phyloP scores from a whole-genome alignment of 2,329 filamentous ascomycete genomes.

The Paecilomyces sp. region DNA sequence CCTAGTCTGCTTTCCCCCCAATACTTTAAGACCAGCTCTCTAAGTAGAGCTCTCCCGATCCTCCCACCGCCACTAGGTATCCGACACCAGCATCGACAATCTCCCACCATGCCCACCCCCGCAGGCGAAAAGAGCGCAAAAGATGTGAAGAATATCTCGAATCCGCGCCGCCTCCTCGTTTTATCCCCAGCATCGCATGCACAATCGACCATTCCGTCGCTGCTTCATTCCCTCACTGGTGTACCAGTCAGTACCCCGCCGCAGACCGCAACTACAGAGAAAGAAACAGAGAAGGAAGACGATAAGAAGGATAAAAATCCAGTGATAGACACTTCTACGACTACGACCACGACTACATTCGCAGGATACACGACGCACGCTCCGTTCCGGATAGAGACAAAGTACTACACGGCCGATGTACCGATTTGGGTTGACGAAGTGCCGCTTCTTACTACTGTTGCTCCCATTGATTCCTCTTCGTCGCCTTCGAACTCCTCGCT shows the following conservation, averaged over 20 bases:
- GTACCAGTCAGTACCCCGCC: conserved; percentile 16
- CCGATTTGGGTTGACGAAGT: conserved; percentile 43
- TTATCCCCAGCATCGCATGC: conserved; percentile 31
- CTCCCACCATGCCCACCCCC: conserved; percentile 2
- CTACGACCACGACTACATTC: conserved; percentile 24
- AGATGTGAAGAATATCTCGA: conserved; percentile 19
- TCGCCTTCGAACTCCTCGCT: background rate
- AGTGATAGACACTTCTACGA: background rate
- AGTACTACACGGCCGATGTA: conserved; percentile 38
- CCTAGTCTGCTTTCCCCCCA: background rate
- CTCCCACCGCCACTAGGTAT: background rate
- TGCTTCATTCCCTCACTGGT: conserved; percentile 31
- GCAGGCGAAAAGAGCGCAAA: conserved; percentile 5
- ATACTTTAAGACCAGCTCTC: background rate
- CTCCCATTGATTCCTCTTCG: background rate
- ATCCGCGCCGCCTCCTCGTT: conserved; percentile 36
- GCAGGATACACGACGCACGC: conserved; percentile 41
- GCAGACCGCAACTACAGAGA: conserved; percentile 7
- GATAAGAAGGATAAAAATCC: background rate
- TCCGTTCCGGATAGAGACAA: conserved; percentile 33
- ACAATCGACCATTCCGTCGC: conserved; percentile 25
- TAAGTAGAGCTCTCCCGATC: background rate
- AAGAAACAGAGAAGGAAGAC: background rate
- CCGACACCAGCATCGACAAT: background rate
- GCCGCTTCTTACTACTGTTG: conserved; percentile 14